phyloP scores from a whole-genome alignment of 2,329 filamentous ascomycete species.

The Aspergillus tanneri region DNA sequence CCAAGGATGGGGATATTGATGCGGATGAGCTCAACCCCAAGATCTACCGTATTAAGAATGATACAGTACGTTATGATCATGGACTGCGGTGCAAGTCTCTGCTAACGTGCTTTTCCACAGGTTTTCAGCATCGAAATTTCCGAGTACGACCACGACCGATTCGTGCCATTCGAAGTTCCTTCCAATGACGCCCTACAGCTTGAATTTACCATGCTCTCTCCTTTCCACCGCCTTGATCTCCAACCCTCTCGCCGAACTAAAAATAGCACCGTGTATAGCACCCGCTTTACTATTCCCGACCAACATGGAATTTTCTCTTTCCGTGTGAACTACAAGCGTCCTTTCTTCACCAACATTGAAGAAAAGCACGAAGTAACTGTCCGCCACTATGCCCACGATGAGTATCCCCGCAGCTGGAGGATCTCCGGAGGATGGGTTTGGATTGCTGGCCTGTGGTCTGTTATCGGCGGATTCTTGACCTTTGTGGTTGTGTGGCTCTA shows the following conservation, averaged over 20 bases:
- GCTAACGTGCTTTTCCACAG: conserved; percentile 49
- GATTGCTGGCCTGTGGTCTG: conserved; percentile 83
- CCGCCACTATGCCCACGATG: conserved; percentile 93
- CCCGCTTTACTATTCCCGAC: conserved; percentile 80
- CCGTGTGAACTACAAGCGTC: conserved; percentile 93
- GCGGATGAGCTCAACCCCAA: conserved; percentile 64
- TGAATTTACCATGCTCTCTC: conserved; percentile 97
- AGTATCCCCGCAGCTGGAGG: conserved; percentile 86
- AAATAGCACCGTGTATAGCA: conserved; percentile 70
- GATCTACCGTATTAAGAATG: conserved; percentile 94
- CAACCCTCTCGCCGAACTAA: conserved; percentile 56
- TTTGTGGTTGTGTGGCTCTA: conserved; percentile 91
- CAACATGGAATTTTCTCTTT: conserved; percentile 99
- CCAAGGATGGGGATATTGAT: conserved; percentile 52
- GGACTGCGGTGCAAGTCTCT: conserved; percentile 2
- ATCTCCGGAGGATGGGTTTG: conserved; percentile 94
- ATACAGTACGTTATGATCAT: conserved; percentile 69
- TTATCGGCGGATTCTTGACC: conserved; percentile 76
- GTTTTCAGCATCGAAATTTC: conserved; percentile 85
- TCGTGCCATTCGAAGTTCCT: conserved; percentile 70
- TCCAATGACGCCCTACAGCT: conserved; percentile 76
- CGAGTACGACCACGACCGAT: conserved; percentile 75
- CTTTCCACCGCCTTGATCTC: conserved; percentile 86
- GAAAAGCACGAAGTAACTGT: conserved; percentile 95
- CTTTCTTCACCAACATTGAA: conserved; percentile 83